Conservation (phyloP, 176 grass and related monocot species). For the Lolium multiflorum region DNA sequence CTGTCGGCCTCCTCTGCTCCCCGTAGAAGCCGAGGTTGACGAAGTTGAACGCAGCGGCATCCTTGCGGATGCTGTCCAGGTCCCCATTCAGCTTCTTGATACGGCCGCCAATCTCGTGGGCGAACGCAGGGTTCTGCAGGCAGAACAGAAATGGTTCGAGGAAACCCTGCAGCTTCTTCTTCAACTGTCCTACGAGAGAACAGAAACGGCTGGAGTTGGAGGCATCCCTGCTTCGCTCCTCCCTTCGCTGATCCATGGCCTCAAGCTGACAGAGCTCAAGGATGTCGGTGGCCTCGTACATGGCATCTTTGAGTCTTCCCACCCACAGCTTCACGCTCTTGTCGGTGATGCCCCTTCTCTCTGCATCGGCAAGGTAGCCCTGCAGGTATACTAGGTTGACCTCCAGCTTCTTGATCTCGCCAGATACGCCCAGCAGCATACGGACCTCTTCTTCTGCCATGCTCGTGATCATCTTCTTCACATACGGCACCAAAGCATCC, state of each 20-base stretch:
- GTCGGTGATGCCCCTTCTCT: constrained; percentile 3
- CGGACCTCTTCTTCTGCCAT: background rate
- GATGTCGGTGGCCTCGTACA: constrained; percentile 22
- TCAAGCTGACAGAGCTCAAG: constrained; percentile 15
- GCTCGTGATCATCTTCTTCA: background rate
- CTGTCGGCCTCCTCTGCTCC: background rate
- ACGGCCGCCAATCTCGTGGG: constrained; percentile 3
- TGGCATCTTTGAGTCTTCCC: background rate
- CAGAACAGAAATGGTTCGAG: background rate
- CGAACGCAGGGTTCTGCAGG: background rate
- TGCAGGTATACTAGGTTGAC: background rate
- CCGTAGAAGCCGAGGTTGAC: background rate
- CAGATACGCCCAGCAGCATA: background rate
- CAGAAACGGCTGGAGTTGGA: background rate
- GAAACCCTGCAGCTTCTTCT: constrained; percentile 16
- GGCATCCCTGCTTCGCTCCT: background rate
- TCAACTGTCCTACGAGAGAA: background rate
- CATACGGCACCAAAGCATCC: constrained; percentile 9
- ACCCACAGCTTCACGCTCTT: background rate
- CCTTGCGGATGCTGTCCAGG: background rate
- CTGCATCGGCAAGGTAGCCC: background rate
- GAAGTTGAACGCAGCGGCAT: background rate
- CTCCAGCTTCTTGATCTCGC: constrained; percentile 15
- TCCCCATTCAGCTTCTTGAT: background rate
- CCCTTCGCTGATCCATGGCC: background rate